Evolutionary conservation across 306 rosid species (phyloP).

Genomic region (Pueraria montana): DNA sequence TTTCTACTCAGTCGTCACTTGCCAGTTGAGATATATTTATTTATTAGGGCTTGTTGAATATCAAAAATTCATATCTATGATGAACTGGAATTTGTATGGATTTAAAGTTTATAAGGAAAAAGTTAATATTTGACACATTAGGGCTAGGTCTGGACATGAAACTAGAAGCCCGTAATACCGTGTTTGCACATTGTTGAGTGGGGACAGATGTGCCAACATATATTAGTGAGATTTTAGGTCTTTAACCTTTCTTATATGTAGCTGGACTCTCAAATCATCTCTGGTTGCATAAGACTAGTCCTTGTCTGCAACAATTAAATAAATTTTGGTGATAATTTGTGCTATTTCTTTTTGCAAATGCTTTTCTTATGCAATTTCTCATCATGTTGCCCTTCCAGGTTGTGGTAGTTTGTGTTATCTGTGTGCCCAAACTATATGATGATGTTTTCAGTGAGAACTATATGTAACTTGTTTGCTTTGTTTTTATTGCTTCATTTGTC

Average conservation of each 20-base stretch:
- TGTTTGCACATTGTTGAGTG: too few relatives aligned
- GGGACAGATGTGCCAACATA: too few relatives aligned
- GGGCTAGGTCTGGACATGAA: too few relatives aligned
- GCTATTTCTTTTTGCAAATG: background rate
- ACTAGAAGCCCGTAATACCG: too few relatives aligned
- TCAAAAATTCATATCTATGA: too few relatives aligned
- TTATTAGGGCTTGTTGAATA: too few relatives aligned
- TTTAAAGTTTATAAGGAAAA: too few relatives aligned
- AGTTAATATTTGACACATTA: too few relatives aligned
- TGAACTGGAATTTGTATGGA: too few relatives aligned
- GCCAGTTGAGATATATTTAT: too few relatives aligned
- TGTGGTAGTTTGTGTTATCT: constrained; percentile 24
- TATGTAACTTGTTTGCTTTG: constrained; percentile 33
- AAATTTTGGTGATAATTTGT: background rate
- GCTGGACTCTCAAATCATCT: constrained; percentile 1
- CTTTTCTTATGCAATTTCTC: constrained; percentile 15
- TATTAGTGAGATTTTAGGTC: too few relatives aligned
- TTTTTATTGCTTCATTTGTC: constrained; percentile 35
- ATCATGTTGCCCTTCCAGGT: background rate
- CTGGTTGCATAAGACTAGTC: background rate
- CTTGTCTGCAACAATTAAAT: background rate
- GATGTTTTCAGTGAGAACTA: constrained; percentile 12
- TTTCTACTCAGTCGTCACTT: background rate
- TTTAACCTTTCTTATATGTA: constrained; percentile 11
- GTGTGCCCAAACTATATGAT: constrained; percentile 10